These are phyloP conservation scores for Stenogyne calaminthoides DNA, from an alignment of 305 asterid genomes.

Conservation along the genomic window DNA sequence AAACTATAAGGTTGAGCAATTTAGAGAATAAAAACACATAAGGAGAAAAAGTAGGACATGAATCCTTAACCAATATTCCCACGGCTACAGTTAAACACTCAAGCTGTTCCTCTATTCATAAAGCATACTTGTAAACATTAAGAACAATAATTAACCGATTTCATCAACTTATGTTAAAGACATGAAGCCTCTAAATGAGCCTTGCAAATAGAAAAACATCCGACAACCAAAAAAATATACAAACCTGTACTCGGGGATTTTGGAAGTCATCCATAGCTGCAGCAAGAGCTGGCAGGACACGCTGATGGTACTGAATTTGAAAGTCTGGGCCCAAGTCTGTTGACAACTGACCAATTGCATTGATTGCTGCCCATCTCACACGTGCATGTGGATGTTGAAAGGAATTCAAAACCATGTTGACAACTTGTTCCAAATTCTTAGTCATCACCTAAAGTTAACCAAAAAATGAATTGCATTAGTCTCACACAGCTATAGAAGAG, in stretches of 20 bases:
- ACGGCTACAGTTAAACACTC: neutral
- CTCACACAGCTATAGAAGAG: neutral
- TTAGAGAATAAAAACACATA: neutral
- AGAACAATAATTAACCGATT: neutral
- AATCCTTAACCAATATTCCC: neutral
- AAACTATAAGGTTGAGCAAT: neutral
- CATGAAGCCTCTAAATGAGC: neutral
- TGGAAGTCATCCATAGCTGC: constrained; percentile 91
- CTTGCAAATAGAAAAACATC: neutral
- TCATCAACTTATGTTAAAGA: neutral
- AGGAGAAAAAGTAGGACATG: neutral
- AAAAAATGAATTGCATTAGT: neutral
- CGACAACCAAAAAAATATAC: constrained; percentile 18
- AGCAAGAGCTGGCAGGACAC: constrained; percentile 79
- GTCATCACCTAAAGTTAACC: constrained; percentile 65
- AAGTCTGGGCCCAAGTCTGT: constrained; percentile 93
- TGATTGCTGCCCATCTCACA: constrained; percentile 92
- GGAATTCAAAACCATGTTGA: constrained; percentile 78
- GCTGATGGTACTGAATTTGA: constrained; percentile 76
- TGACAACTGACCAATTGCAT: constrained; percentile 86
- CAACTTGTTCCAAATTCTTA: constrained; percentile 84
- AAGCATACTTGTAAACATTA: neutral
- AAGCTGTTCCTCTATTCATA: neutral
- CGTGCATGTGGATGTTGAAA: constrained; percentile 94
- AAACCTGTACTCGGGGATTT: constrained; percentile 93